Percentiles rank a stretch among this genome's conserved stretches.
These are phyloP conservation scores for Chamaenerion angustifolium DNA, from an alignment of 345 rosid species.

Conservation along the genomic window DNA sequence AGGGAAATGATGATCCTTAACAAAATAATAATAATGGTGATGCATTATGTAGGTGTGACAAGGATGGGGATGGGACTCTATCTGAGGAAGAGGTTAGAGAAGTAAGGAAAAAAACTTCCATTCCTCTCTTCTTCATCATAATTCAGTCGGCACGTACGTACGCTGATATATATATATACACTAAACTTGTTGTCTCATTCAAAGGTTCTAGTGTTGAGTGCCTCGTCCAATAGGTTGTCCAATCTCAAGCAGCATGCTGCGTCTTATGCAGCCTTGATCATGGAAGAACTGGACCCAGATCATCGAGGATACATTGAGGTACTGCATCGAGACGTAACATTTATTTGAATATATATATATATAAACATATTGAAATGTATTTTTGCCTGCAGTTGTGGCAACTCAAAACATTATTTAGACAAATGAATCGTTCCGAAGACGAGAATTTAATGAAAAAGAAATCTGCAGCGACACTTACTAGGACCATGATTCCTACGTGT, in stretches of 20 bases:
- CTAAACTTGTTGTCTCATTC: too few species aligned
- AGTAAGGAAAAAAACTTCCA: slow-evolving; percentile 19
- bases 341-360: too few species aligned
- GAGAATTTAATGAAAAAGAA: slow-evolving; percentile 1
- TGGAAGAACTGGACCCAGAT: slow-evolving; percentile 98
- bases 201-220: slow-evolving; percentile 69
- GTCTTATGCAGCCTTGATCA: slow-evolving; percentile 61
- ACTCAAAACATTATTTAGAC: slow-evolving; percentile 54
- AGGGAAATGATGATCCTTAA: background rate
- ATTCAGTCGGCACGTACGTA: too few species aligned
- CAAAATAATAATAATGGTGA: background rate
- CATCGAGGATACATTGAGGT: slow-evolving; percentile 91
- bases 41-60: slow-evolving; percentile 57
- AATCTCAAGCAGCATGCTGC: slow-evolving; percentile 55
- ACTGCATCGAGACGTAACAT: too few species aligned
- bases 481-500: slow-evolving; percentile 59
- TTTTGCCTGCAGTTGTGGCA: slow-evolving; percentile 5
- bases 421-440: slow-evolving; percentile 37
- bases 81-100: slow-evolving; percentile 84
- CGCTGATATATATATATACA: too few species aligned
- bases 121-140: background rate
- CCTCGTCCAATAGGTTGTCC: slow-evolving; percentile 69
- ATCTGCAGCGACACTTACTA: slow-evolving; percentile 27
- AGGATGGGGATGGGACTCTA: slow-evolving; percentile 85
- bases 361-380: too few species aligned